phyloP scores from a whole-genome alignment of 2,329 filamentous ascomycete species.

The Pseudocercospora macadamiae region DNA sequence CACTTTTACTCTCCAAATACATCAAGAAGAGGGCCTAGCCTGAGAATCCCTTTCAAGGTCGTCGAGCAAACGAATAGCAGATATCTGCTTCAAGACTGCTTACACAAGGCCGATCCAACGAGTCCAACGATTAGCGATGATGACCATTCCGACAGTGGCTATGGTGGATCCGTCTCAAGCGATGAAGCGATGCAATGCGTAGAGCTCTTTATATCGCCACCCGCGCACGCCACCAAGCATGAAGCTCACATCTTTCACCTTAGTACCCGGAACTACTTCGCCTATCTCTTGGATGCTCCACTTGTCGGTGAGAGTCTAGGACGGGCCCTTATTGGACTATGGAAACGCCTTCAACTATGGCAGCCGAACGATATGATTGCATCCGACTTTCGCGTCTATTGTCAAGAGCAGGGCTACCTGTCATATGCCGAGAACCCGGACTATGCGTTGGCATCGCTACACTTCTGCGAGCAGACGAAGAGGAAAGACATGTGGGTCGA shows the following conservation, averaged over 20 bases:
- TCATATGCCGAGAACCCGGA: slow-evolving; percentile 67
- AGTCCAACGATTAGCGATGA: slow-evolving; percentile 30
- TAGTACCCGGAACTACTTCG: slow-evolving; percentile 74
- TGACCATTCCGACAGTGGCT: slow-evolving; percentile 33
- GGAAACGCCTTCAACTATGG: slow-evolving; percentile 61
- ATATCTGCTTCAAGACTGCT: slow-evolving; percentile 59
- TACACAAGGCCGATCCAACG: slow-evolving; percentile 23
- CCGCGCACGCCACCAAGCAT: slow-evolving; percentile 55
- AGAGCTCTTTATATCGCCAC: slow-evolving; percentile 72
- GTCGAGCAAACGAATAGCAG: slow-evolving; percentile 63
- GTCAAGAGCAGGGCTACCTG: slow-evolving; percentile 70
- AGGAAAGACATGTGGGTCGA: slow-evolving; percentile 69
- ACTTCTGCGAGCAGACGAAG: slow-evolving; percentile 68
- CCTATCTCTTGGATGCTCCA: slow-evolving; percentile 67
- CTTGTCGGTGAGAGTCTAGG: slow-evolving; percentile 71
- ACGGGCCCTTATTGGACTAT: slow-evolving; percentile 63
- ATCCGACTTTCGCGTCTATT: slow-evolving; percentile 60
- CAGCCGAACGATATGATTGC: slow-evolving; percentile 39
- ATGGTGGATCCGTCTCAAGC: slow-evolving; percentile 25
- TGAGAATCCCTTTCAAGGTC: slow-evolving; percentile 64
- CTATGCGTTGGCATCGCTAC: slow-evolving; percentile 69
- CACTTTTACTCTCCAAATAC: slow-evolving; percentile 69
- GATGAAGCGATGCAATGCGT: slow-evolving; percentile 23
- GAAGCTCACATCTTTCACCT: slow-evolving; percentile 66
- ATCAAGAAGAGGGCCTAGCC: slow-evolving; percentile 67